Conservation (phyloP, 2,329 filamentous ascomycete genomes). For the Penicillium sclerotigenum region DNA sequence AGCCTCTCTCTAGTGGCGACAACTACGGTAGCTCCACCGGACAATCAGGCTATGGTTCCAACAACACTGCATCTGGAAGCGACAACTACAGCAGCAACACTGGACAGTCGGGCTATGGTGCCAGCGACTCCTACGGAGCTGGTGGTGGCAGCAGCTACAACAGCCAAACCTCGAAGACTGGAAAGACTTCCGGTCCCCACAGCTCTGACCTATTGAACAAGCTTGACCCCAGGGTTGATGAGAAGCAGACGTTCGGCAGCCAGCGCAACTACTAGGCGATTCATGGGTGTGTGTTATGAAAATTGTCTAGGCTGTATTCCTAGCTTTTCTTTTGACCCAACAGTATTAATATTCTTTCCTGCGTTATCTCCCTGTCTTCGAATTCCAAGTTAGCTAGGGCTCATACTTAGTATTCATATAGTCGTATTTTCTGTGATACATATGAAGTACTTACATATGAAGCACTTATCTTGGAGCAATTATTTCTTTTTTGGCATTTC, state of each 20-base stretch:
- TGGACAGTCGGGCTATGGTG: not conserved
- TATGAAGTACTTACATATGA: not conserved
- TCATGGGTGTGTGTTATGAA: not conserved
- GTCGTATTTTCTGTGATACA: not conserved
- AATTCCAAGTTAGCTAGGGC: not conserved
- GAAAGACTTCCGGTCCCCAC: slow-evolving; percentile 41
- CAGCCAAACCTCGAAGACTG: not conserved
- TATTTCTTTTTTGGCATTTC: not conserved
- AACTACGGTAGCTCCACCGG: not conserved
- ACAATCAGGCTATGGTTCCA: not conserved
- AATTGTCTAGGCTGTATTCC: not conserved
- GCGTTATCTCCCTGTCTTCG: not conserved
- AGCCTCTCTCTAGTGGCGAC: not conserved
- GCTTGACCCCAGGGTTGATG: slow-evolving; percentile 18
- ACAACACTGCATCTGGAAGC: not conserved
- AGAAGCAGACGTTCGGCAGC: slow-evolving; percentile 4
- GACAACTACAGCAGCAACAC: not conserved
- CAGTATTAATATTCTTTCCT: not conserved
- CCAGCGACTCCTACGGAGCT: not conserved
- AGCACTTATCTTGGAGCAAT: not conserved
- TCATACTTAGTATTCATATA: not conserved
- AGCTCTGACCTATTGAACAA: slow-evolving; percentile 47
- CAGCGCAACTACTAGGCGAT: slow-evolving; percentile 16
- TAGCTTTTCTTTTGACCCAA: not conserved
- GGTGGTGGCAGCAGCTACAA: slow-evolving; percentile 18